Evolutionary conservation across 2,329 filamentous ascomycete genomes (phyloP).

Genomic region (Apiospora saccharicola): DNA sequence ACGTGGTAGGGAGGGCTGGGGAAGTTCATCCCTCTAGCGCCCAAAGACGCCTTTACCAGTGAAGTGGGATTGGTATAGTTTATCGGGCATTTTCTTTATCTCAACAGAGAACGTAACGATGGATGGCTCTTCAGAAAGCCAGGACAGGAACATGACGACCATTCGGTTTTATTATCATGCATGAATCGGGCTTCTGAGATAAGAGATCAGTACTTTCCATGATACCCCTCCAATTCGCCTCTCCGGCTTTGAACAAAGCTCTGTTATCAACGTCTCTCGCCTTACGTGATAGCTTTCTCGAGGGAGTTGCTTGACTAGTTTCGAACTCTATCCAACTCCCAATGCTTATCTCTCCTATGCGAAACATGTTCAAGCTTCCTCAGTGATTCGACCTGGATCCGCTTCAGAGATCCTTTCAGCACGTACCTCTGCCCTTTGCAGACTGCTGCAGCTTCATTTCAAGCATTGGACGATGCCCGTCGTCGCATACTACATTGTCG

Average conservation of each 20-base stretch:
- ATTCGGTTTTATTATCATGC: background rate
- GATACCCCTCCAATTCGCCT: background rate
- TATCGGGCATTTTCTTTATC: slow-evolving; percentile 10
- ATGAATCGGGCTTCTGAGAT: background rate
- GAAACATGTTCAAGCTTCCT: background rate
- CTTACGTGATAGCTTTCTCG: background rate
- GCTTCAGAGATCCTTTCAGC: background rate
- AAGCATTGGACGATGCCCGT: background rate
- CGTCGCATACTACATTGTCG: background rate
- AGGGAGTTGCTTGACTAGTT: background rate
- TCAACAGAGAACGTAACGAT: no score
- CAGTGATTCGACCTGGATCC: background rate
- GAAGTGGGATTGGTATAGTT: background rate
- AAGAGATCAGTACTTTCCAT: background rate
- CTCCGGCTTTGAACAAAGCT: background rate
- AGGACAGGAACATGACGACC: background rate
- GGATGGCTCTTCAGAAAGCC: background rate
- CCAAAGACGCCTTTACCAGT: no score
- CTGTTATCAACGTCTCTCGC: background rate
- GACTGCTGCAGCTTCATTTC: background rate
- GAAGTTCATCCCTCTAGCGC: background rate
- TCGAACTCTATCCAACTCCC: background rate
- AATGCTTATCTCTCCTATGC: slow-evolving; percentile 7
- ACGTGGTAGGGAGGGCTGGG: background rate
- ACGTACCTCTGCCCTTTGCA: background rate